Percentiles rank a stretch among this genome's conserved stretches.
Conservation (phyloP, 129 eudicot species). For the Logfia minima region DNA sequence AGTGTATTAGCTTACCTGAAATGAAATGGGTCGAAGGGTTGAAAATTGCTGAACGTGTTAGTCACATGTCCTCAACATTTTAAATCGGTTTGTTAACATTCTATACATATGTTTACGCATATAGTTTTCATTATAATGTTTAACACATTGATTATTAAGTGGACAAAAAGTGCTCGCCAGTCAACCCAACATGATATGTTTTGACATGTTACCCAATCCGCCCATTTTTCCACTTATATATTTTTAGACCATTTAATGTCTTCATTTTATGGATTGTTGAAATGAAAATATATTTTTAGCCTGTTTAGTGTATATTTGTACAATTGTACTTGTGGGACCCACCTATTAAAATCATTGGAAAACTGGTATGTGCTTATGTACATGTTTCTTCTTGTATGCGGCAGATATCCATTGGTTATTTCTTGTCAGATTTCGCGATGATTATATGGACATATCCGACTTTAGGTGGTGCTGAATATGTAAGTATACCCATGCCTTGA, state of each 20-base stretch:
- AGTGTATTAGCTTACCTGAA: background rate
- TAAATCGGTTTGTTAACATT: background rate
- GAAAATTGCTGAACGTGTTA: background rate
- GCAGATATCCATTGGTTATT: constrained; percentile 90
- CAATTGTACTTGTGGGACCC: background rate
- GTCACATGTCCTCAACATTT: background rate
- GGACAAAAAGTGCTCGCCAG: background rate
- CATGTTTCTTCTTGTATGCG: constrained; percentile 20
- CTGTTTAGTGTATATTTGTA: background rate
- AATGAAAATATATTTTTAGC: background rate
- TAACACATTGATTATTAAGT: background rate
- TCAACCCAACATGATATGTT: background rate
- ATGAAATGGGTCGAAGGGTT: background rate
- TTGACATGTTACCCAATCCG: background rate
- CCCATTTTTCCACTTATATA: background rate
- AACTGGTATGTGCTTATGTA: constrained; percentile 13
- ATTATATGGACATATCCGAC: constrained; percentile 78
- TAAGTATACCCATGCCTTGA: constrained; percentile 44
- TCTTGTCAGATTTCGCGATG: constrained; percentile 80
- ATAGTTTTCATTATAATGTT: background rate
- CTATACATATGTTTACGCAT: background rate
- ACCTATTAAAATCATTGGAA: background rate
- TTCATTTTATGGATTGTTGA: background rate
- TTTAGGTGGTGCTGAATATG: constrained; percentile 90
- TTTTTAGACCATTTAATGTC: background rate